These are phyloP conservation scores for Alloascoidea hylecoeti DNA, from an alignment of 805 yeast genomes.

Conservation along the genomic window DNA sequence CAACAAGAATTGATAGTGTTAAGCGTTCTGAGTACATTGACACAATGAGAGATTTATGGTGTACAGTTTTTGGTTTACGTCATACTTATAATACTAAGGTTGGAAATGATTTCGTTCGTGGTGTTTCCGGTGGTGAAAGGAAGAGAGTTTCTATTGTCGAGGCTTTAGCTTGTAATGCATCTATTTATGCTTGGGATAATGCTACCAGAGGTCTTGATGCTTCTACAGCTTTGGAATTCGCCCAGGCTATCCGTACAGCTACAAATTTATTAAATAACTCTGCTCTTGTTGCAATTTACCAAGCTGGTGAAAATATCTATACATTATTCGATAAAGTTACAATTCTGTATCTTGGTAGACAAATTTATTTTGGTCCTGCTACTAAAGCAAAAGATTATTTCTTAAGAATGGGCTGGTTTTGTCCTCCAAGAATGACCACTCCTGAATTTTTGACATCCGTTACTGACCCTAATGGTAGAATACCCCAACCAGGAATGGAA, in stretches of 20 bases:
- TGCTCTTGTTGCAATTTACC: constrained; percentile 31
- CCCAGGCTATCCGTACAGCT: constrained; percentile 26
- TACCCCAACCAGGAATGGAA: constrained; percentile 30
- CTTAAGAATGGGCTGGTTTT: constrained; percentile 46
- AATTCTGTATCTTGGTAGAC: constrained; percentile 31
- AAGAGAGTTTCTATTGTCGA: constrained; percentile 57
- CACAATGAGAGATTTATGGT: constrained; percentile 22
- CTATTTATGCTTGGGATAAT: constrained; percentile 38
- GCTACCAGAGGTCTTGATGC: constrained; percentile 37
- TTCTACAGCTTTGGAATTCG: constrained; percentile 32
- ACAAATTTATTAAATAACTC: constrained; percentile 25
- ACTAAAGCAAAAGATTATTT: constrained; percentile 41
- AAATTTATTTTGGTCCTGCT: constrained; percentile 30
- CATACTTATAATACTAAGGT: constrained; percentile 45
- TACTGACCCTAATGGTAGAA: constrained; percentile 53
- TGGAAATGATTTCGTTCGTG: constrained; percentile 49
- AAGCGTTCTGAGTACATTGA: constrained; percentile 24
- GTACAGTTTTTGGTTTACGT: constrained; percentile 26
- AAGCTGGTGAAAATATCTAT: constrained; percentile 32
- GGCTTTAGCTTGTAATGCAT: constrained; percentile 29
- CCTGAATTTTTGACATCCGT: constrained; percentile 61
- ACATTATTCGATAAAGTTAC: constrained; percentile 32
- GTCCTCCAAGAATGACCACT: constrained; percentile 55
- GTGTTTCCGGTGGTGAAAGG: constrained; percentile 58
- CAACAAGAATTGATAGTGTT: constrained; percentile 25